phyloP scores from a whole-genome alignment of 345 rosid genomes.

The Salix koriyanagi region DNA sequence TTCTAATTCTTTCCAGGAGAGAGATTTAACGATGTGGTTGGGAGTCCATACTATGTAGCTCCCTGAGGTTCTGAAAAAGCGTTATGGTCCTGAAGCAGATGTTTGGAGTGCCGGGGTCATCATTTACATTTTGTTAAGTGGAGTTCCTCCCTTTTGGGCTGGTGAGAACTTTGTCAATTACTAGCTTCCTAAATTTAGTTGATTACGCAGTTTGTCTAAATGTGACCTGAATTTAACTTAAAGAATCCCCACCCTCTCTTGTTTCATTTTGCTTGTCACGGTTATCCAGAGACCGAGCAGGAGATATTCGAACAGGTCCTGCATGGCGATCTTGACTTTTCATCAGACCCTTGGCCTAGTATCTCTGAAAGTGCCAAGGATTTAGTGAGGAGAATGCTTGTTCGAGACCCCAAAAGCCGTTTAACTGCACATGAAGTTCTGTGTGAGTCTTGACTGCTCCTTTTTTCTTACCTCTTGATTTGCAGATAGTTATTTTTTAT shows the following conservation, averaged over 20 bases:
- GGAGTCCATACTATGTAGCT: conserved; percentile 34
- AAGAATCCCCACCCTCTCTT: background rate
- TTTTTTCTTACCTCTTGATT: background rate
- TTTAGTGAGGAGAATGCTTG: conserved; percentile 28
- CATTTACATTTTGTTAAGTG: conserved; percentile 28
- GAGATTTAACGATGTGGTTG: conserved; percentile 27
- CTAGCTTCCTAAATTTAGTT: background rate
- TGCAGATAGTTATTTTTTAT: background rate
- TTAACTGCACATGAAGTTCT: conserved; percentile 33
- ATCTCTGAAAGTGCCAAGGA: conserved; percentile 33
- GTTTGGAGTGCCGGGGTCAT: conserved; percentile 38
- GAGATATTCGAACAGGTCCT: conserved; percentile 29
- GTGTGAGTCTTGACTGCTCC: conserved; percentile 14
- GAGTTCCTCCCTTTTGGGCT: conserved; percentile 38
- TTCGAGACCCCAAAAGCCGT: conserved; percentile 26
- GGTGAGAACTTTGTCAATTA: conserved; percentile 10
- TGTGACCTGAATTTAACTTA: background rate
- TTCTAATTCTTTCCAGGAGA: conserved; percentile 22
- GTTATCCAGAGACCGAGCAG: conserved; percentile 24
- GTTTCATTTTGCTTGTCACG: conserved; percentile 2
- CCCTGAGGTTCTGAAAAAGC: conserved; percentile 30
- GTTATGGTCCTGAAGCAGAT: conserved; percentile 27
- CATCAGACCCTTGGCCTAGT: conserved; percentile 31
- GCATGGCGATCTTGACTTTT: conserved; percentile 28
- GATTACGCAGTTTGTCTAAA: background rate